Percentiles rank a stretch among this genome's conserved stretches.
phyloP scores from a whole-genome alignment of 306 rosid genomes.

The Chamaecrista fasciculata region DNA sequence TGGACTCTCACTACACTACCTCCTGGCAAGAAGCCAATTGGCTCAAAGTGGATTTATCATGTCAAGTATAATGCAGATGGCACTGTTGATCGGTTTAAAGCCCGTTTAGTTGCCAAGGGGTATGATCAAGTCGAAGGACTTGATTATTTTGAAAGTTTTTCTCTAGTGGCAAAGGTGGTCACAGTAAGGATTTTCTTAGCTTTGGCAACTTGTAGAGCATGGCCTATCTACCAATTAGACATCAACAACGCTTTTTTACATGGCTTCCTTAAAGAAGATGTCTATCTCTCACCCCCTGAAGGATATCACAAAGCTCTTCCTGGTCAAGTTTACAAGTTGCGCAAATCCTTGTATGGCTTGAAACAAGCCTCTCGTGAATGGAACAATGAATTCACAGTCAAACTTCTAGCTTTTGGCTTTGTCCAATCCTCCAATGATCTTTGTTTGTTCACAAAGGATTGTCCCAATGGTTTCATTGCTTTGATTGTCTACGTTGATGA shows the following conservation, averaged over 20 bases:
- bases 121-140: background rate
- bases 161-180: background rate
- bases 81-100: background rate
- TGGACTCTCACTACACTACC: background rate
- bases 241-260: background rate
- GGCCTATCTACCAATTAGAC: background rate
- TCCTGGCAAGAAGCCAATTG: background rate
- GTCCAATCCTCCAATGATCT: no score
- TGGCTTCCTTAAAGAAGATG: background rate
- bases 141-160: background rate
- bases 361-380: no score
- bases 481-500: no score
- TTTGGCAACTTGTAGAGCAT: background rate
- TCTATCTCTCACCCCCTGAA: background rate
- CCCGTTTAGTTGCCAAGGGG: background rate
- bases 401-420: no score
- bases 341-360: no score
- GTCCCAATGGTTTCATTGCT: no score
- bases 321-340: background rate
- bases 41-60: background rate
- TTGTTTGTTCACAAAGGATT: no score
- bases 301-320: background rate
- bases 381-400: no score
- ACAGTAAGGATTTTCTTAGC: background rate
- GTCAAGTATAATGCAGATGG: background rate